Conservation (phyloP, 345 rosid genomes). For the Hibiscus tridactylites region DNA sequence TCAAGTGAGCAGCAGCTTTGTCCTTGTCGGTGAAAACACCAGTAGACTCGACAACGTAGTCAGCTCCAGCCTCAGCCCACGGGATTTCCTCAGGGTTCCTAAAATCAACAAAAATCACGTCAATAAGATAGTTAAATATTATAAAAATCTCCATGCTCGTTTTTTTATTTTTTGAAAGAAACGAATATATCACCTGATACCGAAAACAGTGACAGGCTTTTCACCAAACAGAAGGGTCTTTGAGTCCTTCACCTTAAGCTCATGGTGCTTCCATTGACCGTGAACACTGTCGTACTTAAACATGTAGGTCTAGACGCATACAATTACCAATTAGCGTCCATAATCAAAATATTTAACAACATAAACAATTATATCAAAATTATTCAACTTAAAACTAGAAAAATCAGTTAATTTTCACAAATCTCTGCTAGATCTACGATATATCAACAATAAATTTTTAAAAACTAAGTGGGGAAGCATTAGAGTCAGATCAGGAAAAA, state of each 20-base stretch:
- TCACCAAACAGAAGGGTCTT: conserved; percentile 61
- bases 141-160: background rate
- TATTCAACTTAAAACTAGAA: background rate
- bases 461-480: background rate
- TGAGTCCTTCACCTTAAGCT: conserved; percentile 45
- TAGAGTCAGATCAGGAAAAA: background rate
- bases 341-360: background rate
- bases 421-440: background rate
- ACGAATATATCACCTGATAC: conserved; percentile 26
- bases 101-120: background rate
- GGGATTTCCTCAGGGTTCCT: conserved; percentile 73
- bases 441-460: background rate
- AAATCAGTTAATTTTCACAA: background rate
- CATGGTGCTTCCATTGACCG: conserved; percentile 60
- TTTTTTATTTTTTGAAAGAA: background rate
- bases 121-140: background rate
- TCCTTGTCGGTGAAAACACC: conserved; percentile 71
- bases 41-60: conserved; percentile 53
- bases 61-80: conserved; percentile 59
- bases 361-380: background rate
- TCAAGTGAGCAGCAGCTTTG: conserved; percentile 65
- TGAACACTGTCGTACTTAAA: conserved; percentile 65
- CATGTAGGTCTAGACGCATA: conserved; percentile 36
- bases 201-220: conserved; percentile 48
- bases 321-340: background rate